Evolutionary conservation across 148 eudicot species (phyloP), one percentile per base, ranked within the genome.

Genomic region (Cornus suecica): DNA sequence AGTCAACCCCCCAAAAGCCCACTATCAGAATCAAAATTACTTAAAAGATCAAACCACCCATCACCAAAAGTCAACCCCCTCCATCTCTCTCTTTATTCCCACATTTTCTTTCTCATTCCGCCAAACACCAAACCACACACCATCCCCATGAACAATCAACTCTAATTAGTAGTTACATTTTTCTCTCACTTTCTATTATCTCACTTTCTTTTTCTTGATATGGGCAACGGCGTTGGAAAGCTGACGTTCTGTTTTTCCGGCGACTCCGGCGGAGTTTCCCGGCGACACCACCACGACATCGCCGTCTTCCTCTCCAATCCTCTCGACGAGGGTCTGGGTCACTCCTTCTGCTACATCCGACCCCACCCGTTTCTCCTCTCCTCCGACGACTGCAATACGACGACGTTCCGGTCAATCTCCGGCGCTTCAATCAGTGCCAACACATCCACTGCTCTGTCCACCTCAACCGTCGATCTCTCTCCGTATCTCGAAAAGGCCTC

Each of bases 201-300:
- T 27, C 70, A 56, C 64, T 11, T 63, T 32, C 48, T 68, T 48
- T 41, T 25, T 29, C 34, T 41, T 68, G 7, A 74, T 66, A 91
- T 94, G 98, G 97, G 98, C 16, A 94, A 94, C 83, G 88, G 87
- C 10, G 78, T 84, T 1, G 92, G 97, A 4, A 94, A 90, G 66
- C 76, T 94, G 0, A 90, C 77, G 52, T 73, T 85, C 1, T 92
- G 98, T 70, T 84, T 92, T 76, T 86, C 91, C 80, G 80, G 88
- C 23, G 83, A 84, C 48, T 80, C 83, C 71, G 95, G 93, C 2
- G 87, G 80, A 8, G 82, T 88, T n/a, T 89, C 95, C 23, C 84
- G 86, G 1, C 83, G 88, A 2, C 83, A 85, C 0, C 83, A 85
- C 0, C 87, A 88, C 56, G 86, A 89, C 56, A 81, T 88, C 60